Evolutionary conservation across 495 filamentous ascomycete genomes (phyloP).

Genomic region (Aspergillus carlsbadensis): DNA sequence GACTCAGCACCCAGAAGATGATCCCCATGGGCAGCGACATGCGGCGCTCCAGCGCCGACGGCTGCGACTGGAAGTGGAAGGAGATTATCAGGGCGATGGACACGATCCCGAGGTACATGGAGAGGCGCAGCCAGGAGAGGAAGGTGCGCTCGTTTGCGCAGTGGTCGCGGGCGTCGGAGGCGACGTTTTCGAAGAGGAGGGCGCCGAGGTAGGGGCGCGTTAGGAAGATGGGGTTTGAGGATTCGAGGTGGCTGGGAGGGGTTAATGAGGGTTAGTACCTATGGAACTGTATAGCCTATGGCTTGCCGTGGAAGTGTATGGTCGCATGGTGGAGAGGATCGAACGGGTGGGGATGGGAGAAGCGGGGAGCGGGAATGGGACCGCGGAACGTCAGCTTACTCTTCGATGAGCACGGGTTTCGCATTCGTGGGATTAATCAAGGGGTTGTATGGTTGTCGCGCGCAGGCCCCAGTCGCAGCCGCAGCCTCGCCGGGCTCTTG

Average conservation of each 20-base stretch:
- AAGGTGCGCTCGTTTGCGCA: conserved; percentile 67
- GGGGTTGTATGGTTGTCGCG: conserved; percentile 34
- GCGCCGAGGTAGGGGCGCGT: conserved; percentile 70
- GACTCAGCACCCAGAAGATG: conserved; percentile 80
- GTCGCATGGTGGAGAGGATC: neutral
- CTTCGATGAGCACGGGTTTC: conserved; percentile 39
- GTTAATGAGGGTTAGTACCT: no score
- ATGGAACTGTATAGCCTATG: no score
- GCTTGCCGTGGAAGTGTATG: neutral
- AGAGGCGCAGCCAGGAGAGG: conserved; percentile 89
- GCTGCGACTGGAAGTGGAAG: conserved; percentile 80
- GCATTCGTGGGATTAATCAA: conserved; percentile 36
- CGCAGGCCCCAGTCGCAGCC: neutral
- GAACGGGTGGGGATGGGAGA: neutral
- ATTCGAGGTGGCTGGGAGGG: conserved; percentile 30
- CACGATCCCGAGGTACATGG: conserved; percentile 88
- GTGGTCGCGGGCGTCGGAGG: conserved; percentile 78
- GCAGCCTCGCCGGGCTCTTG: neutral
- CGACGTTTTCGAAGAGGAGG: conserved; percentile 84
- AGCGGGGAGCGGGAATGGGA: neutral
- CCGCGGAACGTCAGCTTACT: conserved; percentile 27
- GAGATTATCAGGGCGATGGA: conserved; percentile 86
- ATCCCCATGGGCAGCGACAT: conserved; percentile 83
- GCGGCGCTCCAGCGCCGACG: conserved; percentile 65
- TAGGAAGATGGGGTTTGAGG: conserved; percentile 69